phyloP scores from a whole-genome alignment of 768 basidiomycete species.

The Suillus subaureus region DNA sequence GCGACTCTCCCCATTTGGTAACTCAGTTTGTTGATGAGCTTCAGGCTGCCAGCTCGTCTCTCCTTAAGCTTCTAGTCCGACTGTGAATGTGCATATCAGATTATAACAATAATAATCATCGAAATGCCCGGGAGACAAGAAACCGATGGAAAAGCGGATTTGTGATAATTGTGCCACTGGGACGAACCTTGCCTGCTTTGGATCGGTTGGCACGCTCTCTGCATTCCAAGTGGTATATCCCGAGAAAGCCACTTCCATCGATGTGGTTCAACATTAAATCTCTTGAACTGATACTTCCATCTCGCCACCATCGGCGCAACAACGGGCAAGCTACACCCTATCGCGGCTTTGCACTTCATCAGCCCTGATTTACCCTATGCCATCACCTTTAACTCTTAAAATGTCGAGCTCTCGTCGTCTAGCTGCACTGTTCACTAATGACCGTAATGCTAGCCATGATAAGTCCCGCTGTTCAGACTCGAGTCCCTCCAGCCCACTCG shows the following conservation, averaged over 20 bases:
- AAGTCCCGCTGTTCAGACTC: not conserved
- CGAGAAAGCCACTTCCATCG: conserved; percentile 3
- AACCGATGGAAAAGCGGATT: not conserved
- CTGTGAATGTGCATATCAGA: not conserved
- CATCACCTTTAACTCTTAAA: conserved; percentile 1
- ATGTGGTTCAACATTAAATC: conserved; percentile 7
- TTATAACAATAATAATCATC: not conserved
- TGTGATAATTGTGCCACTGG: conserved; percentile 1
- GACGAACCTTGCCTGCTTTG: conserved; percentile 5
- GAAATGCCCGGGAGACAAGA: not conserved
- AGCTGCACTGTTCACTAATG: not conserved
- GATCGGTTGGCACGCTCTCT: not conserved
- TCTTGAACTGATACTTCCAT: not conserved
- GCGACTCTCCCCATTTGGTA: not conserved
- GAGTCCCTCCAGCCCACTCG: not conserved
- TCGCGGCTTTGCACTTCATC: not conserved
- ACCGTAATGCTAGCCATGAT: not conserved
- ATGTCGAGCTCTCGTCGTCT: not conserved
- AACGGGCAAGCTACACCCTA: not conserved
- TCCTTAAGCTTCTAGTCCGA: not conserved
- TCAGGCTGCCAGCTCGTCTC: not conserved
- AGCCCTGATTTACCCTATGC: not conserved
- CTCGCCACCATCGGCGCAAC: not conserved
- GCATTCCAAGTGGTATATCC: conserved; percentile 9
- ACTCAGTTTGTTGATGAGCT: not conserved